These are phyloP conservation scores for Prunus campanulata DNA, from an alignment of 306 rosid species.

Conservation along the genomic window DNA sequence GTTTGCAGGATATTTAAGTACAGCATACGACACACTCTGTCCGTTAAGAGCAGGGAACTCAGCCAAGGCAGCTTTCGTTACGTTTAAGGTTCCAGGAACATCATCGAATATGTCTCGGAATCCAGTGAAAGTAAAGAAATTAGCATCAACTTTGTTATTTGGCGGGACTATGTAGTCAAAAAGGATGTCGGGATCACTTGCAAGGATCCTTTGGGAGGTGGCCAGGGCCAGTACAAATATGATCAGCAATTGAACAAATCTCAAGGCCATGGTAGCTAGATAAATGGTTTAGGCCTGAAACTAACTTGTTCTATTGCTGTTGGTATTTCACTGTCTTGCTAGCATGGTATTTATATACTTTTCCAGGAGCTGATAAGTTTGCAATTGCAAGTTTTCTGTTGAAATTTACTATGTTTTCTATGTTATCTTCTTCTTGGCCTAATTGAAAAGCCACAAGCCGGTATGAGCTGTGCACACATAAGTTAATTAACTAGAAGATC, in stretches of 20 bases:
- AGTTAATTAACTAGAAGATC: no score
- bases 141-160: not conserved
- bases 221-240: not conserved
- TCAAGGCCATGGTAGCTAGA: not conserved
- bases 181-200: conserved; percentile 15
- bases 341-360: not conserved
- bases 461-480: not conserved
- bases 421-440: not conserved
- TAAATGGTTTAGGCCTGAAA: not conserved
- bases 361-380: not conserved
- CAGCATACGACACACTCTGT: conserved; percentile 17
- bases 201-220: not conserved
- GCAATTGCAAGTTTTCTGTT: not conserved
- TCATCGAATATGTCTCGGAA: conserved; percentile 5
- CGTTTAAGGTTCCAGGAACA: conserved; percentile 4
- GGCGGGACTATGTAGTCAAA: conserved; percentile 4
- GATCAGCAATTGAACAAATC: not conserved
- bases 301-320: not conserved
- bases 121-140: conserved; percentile 12
- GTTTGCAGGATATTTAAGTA: not conserved
- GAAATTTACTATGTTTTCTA: not conserved
- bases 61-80: conserved; percentile 10
- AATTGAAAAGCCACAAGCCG: not conserved
- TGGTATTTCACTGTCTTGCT: not conserved
- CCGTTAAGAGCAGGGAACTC: conserved; percentile 20